Evolutionary conservation across 148 eudicot genomes (phyloP).

Genomic region (Cornus kousa): DNA sequence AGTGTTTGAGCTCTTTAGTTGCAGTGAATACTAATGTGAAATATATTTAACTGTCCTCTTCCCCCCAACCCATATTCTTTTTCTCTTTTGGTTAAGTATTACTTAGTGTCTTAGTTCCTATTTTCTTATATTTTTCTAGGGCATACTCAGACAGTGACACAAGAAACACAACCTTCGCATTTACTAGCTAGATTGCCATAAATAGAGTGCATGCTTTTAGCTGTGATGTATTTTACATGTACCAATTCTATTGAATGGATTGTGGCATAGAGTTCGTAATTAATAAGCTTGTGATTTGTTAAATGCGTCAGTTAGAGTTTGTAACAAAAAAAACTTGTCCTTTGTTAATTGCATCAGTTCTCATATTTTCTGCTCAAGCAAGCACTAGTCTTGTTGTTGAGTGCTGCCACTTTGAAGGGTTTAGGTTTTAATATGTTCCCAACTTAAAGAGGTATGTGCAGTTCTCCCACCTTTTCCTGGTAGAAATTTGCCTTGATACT

Average conservation of each 20-base stretch:
- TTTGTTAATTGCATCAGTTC: neutral
- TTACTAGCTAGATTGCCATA: neutral
- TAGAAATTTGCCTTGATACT: neutral
- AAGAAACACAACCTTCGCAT: neutral
- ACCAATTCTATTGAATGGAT: neutral
- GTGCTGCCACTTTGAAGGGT: neutral
- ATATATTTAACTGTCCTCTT: no score
- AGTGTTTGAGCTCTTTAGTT: slow-evolving; percentile 5
- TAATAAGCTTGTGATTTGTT: neutral
- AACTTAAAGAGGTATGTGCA: neutral
- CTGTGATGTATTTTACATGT: neutral
- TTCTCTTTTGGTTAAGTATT: no score
- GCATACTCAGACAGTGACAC: neutral
- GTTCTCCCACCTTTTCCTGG: neutral
- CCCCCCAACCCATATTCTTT: no score
- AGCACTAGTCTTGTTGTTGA: neutral
- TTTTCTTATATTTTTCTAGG: no score
- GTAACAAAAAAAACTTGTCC: neutral
- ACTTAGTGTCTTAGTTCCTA: no score
- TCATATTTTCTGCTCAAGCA: neutral
- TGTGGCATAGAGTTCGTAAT: neutral
- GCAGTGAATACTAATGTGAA: neutral
- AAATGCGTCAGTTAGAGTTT: neutral
- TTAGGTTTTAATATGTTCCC: neutral
- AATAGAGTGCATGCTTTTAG: neutral